Evolutionary conservation across 495 filamentous ascomycete genomes (phyloP), one percentile per base, ranked within the genome.

Genomic region (Hypomontagnella monticulosa): DNA sequence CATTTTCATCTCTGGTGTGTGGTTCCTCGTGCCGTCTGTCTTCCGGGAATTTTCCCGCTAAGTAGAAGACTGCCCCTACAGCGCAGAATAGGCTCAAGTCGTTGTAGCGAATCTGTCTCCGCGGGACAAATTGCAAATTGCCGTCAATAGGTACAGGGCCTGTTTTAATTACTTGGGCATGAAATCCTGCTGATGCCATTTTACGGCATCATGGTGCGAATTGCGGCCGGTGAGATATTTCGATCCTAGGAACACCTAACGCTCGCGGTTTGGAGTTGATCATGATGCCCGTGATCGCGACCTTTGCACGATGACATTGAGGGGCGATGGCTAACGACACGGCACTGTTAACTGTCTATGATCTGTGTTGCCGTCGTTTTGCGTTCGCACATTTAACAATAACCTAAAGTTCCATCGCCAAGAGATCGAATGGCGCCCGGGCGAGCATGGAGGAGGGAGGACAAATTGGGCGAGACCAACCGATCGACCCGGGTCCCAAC

Each of bases 341-440:
- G 60, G 60, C 43, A 36, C 60, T 69, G 30, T 15, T 30, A 42
- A 59, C 47, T 54, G 15, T 46, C 23, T 18, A 27, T 19, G 11
- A 15, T 19, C 30, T 40, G 23, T 55, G 12, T 47, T 50, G 52
- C 32, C 30, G 42, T 52, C 30, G 30, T 55, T 46, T 55, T 14
- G 10, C 14, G 30, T 55, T 57, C 66, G 66, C 66, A 64, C 66
- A 69, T 63, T 61, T 63, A 64, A 69, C 66, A 64, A 69, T 63
- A 69, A 69, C 66, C 66, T 64, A 69, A 69, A 64, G 66, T 69
- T 18, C 38, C 66, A 69, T 69, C 51, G 66, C 66, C 66, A 69
- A 69, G 66, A 69, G 66, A 69, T 69, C 50, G 33, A 63, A 64
- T 69, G 66, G 66, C 36, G 60, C 49, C 51, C 60, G 44, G 61